These are phyloP conservation scores for Cydonia oblonga DNA, from an alignment of 331 rosid genomes.

Conservation along the genomic window DNA sequence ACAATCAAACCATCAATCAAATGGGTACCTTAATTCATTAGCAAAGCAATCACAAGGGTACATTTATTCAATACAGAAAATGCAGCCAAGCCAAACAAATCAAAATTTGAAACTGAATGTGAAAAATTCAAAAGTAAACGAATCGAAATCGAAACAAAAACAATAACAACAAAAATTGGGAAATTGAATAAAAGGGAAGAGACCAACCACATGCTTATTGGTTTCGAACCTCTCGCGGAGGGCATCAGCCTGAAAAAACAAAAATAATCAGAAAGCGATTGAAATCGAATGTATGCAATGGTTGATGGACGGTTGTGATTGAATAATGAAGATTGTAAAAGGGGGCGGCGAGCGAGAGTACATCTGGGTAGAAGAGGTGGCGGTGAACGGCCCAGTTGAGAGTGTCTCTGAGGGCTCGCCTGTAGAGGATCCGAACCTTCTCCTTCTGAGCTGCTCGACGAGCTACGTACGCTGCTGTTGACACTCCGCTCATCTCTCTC, in stretches of 20 bases:
- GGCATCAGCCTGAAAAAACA: constrained; percentile 47
- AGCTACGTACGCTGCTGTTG: constrained; percentile 49
- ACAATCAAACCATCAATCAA: constrained; percentile 1
- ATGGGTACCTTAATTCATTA: not conserved
- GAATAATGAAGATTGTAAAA: not conserved
- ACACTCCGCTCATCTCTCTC: constrained; percentile 36
- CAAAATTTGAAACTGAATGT: not conserved
- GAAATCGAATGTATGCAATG: not conserved
- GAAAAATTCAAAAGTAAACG: not conserved
- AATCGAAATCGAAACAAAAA: not conserved
- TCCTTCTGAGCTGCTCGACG: constrained; percentile 96
- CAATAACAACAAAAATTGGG: not conserved
- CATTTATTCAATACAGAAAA: not conserved
- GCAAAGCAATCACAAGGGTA: not conserved
- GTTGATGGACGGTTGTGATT: not conserved
- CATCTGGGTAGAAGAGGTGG: constrained; percentile 86
- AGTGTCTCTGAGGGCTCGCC: constrained; percentile 82
- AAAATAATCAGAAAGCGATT: not conserved
- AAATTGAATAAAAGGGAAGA: not conserved
- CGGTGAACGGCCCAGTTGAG: constrained; percentile 99
- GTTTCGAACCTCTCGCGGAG: constrained; percentile 80
- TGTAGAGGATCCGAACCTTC: constrained; percentile 88
- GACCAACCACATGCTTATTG: constrained; percentile 70
- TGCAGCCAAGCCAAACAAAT: not conserved
- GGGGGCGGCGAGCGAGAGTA: not conserved